A percentile compares a stretch with the other conserved stretches of the same genome.
Evolutionary conservation across 2,329 filamentous ascomycete genomes (phyloP).

Genomic region (Xylaria hypoxylon): DNA sequence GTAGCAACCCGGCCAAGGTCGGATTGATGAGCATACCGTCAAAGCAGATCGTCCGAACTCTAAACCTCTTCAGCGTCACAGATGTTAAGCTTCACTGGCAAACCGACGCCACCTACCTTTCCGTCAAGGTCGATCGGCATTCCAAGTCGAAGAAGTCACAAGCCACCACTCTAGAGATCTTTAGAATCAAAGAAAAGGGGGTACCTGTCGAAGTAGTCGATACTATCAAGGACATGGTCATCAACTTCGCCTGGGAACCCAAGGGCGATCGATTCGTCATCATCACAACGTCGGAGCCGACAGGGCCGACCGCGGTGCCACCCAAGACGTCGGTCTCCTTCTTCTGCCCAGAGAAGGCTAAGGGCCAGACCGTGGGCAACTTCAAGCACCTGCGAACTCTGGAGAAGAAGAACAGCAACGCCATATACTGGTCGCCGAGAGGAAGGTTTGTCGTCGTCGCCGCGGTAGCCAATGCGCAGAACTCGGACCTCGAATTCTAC

Average conservation of each 20-base stretch:
- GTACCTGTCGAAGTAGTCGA: slow-evolving; percentile 98
- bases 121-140: slow-evolving; percentile 98
- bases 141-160: slow-evolving; percentile 99
- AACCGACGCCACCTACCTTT: slow-evolving; percentile 91
- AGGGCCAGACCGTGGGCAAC: slow-evolving; percentile 83
- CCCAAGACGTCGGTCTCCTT: slow-evolving; percentile 96
- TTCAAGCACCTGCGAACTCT: slow-evolving; percentile 96
- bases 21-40: slow-evolving; percentile 95
- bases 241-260: slow-evolving; percentile 99
- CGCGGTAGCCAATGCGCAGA: slow-evolving; percentile 91
- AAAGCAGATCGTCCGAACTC: slow-evolving; percentile 91
- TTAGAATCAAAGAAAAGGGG: slow-evolving; percentile 96
- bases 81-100: slow-evolving; percentile 99
- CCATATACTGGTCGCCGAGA: slow-evolving; percentile 98
- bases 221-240: slow-evolving; percentile 96
- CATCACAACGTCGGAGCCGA: slow-evolving; percentile 91
- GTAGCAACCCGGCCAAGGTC: slow-evolving; percentile 97
- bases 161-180: slow-evolving; percentile 97
- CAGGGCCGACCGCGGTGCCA: slow-evolving; percentile 80
- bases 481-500: slow-evolving; percentile 96
- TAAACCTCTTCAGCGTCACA: slow-evolving; percentile 97
- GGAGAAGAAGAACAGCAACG: slow-evolving; percentile 99
- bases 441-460: slow-evolving; percentile 95
- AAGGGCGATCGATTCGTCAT: slow-evolving; percentile 97
- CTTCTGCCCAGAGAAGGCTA: slow-evolving; percentile 96